Base-by-base conservation (phyloP, 2,329 filamentous ascomycete genomes). In the Xenosphaeropsis pyriputrescens region DNA sequence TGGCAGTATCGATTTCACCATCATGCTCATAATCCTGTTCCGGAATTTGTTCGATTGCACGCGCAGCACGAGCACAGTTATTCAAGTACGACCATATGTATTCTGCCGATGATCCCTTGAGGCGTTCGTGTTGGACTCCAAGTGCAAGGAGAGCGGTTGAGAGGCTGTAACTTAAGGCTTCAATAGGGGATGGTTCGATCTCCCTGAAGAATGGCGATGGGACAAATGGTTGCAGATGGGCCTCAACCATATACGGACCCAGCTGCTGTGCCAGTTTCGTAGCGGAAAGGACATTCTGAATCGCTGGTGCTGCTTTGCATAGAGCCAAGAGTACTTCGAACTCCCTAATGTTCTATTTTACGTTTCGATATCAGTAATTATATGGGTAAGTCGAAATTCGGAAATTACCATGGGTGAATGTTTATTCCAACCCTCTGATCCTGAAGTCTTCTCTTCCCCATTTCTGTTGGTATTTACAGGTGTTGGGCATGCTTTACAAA, bases 251-350 rank as follows among this genome's bases (percentile, higher is more conserved):
- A 57, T 96, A 96, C 5, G 80, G 81, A 6, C 78, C 72, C 31
- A 98, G 64, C 48, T 93, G 86, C 26, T 70, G 67, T n/a, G 79
- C 72, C 30, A 98, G 72, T 50, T 76, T 80, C 50, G 83, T 75
- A 18, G 86, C 88, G 52, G 82, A 80, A 43, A 84, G 74, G 32
- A 64, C 58, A 34, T 75, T 77, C 37, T 77, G 69, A 18, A 96
- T 68, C 17, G 75, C 70, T 4, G 85, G 80, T 3, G 88, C 85
- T 38, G 89, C 85, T 61, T 88, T 89, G 65, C 89, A 96, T 18
- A 98, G 68, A 32, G 91, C 85, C 18, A 96, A 63, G 18, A 98
- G 70, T 38, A 93, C 83, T 57, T 98, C 89, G 48, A 94, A 79
- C 65, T 98, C 93, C 51, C 84, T 79, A 38, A 88, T 75, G 38